A percentile compares a stretch with the other conserved stretches of the same genome.
phyloP scores from a whole-genome alignment of 441 rosid genomes.

The Arabidopsis hybrid region DNA sequence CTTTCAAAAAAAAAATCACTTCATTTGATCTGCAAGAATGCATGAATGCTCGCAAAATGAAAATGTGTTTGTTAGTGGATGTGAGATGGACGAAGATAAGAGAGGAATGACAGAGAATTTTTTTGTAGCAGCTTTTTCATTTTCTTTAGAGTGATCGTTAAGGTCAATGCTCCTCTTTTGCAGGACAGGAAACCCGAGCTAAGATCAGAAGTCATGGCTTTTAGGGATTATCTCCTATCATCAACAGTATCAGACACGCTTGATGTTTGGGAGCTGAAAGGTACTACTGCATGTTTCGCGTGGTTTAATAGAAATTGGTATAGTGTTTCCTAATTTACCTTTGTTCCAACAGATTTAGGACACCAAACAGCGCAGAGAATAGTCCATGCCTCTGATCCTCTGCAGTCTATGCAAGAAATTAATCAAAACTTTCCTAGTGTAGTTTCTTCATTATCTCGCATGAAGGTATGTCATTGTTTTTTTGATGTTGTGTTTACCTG shows the following conservation, averaged over 20 bases:
- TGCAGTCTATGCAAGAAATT: slow-evolving; percentile 98
- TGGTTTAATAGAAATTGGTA: background rate
- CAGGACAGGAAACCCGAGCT: slow-evolving; percentile 98
- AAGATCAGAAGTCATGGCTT: slow-evolving; percentile 90
- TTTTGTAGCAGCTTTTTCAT: slow-evolving; percentile 25
- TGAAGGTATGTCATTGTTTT: slow-evolving; percentile 70
- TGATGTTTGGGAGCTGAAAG: slow-evolving; percentile 99
- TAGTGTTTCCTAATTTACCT: slow-evolving; percentile 36
- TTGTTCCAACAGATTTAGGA: slow-evolving; percentile 79
- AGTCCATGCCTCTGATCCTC: slow-evolving; percentile 94
- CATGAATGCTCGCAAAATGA: slow-evolving; percentile 5
- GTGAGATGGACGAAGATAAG: slow-evolving; percentile 19
- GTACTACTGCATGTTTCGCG: slow-evolving; percentile 49
- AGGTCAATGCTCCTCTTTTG: slow-evolving; percentile 37
- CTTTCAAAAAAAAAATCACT: background rate
- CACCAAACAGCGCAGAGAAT: slow-evolving; percentile 99
- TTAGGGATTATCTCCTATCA: slow-evolving; percentile 91
- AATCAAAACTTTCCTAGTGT: slow-evolving; percentile 97
- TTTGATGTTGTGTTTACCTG: slow-evolving; percentile 27
- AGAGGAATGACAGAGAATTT: slow-evolving; percentile 25
- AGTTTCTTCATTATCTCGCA: slow-evolving; percentile 96
- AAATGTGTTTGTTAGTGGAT: slow-evolving; percentile 30
- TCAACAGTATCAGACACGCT: slow-evolving; percentile 94
- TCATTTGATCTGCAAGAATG: slow-evolving; percentile 22
- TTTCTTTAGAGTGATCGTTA: slow-evolving; percentile 37